These are phyloP conservation scores for Durusdinium trenchii DNA, from an alignment of 73 alveolate genomes.

Conservation along the genomic window DNA sequence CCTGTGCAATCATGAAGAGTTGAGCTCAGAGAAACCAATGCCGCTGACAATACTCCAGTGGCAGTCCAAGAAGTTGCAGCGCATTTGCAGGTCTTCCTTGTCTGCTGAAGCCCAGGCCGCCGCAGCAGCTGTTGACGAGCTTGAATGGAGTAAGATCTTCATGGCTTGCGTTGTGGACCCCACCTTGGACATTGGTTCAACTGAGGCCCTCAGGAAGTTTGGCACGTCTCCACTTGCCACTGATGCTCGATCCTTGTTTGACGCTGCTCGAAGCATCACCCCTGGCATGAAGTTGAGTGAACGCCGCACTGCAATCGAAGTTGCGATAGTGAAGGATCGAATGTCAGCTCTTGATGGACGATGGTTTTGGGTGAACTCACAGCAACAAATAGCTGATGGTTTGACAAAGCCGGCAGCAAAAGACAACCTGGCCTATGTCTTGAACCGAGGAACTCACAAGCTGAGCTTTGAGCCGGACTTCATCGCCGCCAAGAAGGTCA, in stretches of 20 bases:
- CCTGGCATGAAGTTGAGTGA: not conserved
- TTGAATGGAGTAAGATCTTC: not conserved
- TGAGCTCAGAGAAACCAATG: not conserved
- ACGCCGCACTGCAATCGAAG: not conserved
- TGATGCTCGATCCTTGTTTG: not conserved
- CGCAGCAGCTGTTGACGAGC: not conserved
- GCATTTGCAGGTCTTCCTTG: not conserved
- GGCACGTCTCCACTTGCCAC: not conserved
- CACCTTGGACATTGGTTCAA: too few relatives aligned
- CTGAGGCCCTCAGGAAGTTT: not conserved
- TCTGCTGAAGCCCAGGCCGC: not conserved
- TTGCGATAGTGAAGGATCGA: not conserved
- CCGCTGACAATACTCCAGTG: not conserved
- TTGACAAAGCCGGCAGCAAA: not conserved
- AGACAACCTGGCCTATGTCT: not conserved
- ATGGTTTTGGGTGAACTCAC: not conserved
- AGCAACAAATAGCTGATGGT: not conserved
- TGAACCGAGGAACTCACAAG: not conserved
- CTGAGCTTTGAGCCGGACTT: not conserved
- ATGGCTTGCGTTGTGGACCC: not conserved
- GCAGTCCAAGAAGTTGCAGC: not conserved
- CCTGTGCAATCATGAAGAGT: not conserved
- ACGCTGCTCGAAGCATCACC: not conserved
- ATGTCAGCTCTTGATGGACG: not conserved
- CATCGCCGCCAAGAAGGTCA: conserved; percentile 1